A percentile compares a stretch with the other conserved stretches of the same genome.
Conservation (phyloP, 441 rosid species). For the Adansonia madagascariensis region DNA sequence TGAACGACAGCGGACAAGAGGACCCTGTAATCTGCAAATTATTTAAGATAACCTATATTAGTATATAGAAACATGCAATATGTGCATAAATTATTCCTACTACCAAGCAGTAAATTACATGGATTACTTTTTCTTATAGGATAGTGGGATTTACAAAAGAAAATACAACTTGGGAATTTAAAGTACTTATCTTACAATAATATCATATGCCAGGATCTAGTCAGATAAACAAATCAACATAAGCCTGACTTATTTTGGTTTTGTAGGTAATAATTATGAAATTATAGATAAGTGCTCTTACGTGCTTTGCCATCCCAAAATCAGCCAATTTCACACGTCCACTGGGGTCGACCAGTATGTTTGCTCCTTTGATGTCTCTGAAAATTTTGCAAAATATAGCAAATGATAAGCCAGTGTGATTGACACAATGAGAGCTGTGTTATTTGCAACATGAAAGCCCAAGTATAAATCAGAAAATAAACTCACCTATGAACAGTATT, state of each 20-base stretch:
- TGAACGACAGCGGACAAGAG: constrained; percentile 89
- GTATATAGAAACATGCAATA: constrained; percentile 5
- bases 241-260: not conserved
- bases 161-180: not conserved
- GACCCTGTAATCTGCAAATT: constrained; percentile 84
- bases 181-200: not conserved
- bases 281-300: constrained; percentile 40
- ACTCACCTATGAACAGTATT: constrained; percentile 87
- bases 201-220: not conserved
- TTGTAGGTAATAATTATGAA: not conserved
- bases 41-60: constrained; percentile 32
- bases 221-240: not conserved
- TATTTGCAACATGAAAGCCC: not conserved
- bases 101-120: not conserved
- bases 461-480: constrained; percentile 11
- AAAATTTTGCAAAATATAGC: constrained; percentile 18
- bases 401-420: not conserved
- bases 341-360: constrained; percentile 88
- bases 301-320: constrained; percentile 99
- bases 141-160: not conserved
- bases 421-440: not conserved
- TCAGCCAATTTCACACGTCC: constrained; percentile 97
- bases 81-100: constrained; percentile 16
- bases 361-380: constrained; percentile 99
- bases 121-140: constrained; percentile 16